Base-by-base conservation (phyloP, 2,329 filamentous ascomycete species). In the Scedosporium dehoogii region DNA sequence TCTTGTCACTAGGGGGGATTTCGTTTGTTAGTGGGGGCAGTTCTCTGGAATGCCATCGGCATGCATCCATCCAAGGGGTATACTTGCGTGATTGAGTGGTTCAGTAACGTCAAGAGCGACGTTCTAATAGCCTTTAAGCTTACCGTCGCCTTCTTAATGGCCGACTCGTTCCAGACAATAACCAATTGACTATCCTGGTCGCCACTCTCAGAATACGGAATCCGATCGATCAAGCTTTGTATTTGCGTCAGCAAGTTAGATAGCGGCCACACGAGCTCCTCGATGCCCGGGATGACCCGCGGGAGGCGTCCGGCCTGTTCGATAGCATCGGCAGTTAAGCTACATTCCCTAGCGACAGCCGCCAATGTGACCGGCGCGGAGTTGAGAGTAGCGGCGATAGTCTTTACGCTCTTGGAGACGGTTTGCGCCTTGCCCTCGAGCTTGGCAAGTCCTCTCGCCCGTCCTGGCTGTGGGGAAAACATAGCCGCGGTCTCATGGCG, bases 211-310 rank as follows among this genome's bases (percentile, higher is more conserved):
- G 65, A 62, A 6, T 46, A 33, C 5, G 46, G 46, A 10, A 61
- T 38, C 27, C 48, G 46, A 18, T 29, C 48, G 16, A 61, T 42
- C 48, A 55, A 38, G 16, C 29, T 59, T 5, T 61, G 59, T 16
- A 62, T 57, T 7, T 58, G 60, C 9, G 62, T 63, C 23, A 67
- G 60, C 16, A 65, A 58, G 33, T 51, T 56, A 18, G 61, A 60
- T 10, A 66, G 58, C 9, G 65, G 62, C 33, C 59, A 23, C 25
- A 67, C 59, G 27, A 81, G 82, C 9, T 82, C 84, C 1, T 85
- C 82, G 66, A 82, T 74, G 55, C 59, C 64, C 4, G 64, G 61
- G 29, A 64, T 58, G 9, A 53, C 58, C 1, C 3, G 76, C 78
- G 4, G 71, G 75, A 64, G 41, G 25, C 62, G 60, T 53, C 62